phyloP scores from a whole-genome alignment of 768 basidiomycete species.

The Kwoniella mangroviensis region DNA sequence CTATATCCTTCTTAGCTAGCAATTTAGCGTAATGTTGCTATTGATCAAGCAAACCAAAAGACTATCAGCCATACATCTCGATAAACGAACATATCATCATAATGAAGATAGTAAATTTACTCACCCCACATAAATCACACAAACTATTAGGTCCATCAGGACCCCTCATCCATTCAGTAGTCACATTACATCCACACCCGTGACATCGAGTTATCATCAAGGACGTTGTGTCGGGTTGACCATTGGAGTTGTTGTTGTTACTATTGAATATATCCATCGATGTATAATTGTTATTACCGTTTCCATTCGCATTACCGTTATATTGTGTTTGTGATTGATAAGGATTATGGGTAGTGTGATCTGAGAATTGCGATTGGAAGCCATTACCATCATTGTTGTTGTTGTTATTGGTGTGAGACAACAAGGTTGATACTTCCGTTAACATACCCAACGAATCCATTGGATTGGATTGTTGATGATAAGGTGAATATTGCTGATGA shows the following conservation, averaged over 20 bases:
- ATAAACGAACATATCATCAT: not conserved
- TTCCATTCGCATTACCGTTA: not conserved
- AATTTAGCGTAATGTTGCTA: constrained; percentile 41
- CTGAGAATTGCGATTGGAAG: not conserved
- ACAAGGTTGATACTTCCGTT: constrained; percentile 14
- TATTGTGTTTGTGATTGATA: not conserved
- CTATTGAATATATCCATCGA: not conserved
- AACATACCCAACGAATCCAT: constrained; percentile 7
- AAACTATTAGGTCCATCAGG: constrained; percentile 51
- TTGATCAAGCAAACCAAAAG: not conserved
- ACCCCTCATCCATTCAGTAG: constrained; percentile 45
- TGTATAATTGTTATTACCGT: not conserved
- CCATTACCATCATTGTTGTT: not conserved
- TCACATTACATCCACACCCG: constrained; percentile 38
- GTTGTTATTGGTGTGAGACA: constrained; percentile 1
- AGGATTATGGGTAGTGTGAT: not conserved
- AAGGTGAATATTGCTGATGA: constrained; percentile 4
- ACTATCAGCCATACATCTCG: not conserved
- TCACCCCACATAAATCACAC: constrained; percentile 51
- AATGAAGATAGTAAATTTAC: constrained; percentile 10
- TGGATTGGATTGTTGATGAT: not conserved
- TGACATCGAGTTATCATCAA: constrained; percentile 33
- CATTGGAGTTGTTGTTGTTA: not conserved
- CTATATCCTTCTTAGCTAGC: constrained; percentile 21
- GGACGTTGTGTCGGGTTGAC: not conserved